Base-by-base conservation (phyloP, 2,329 filamentous ascomycete species). In the Huntiella bhutanensis region DNA sequence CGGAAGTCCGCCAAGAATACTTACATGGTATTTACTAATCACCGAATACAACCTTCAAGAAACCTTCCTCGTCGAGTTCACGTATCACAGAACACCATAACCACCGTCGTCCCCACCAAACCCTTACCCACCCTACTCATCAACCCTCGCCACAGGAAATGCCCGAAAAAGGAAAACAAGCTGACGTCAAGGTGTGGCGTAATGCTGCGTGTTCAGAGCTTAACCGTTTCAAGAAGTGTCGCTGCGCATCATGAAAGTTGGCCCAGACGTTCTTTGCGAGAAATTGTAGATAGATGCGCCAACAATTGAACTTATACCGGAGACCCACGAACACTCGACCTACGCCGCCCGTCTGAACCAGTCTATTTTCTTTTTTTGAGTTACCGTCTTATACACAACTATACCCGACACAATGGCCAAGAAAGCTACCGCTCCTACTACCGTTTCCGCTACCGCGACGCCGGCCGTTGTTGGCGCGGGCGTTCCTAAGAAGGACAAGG, bases 401-500 rank as follows among this genome's bases (percentile, higher is more conserved):
- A 55, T 11, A 41, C 16, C 12, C 28, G 36, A n/a, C 17, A 50
- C 38, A 41, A 50, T 50, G 49, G 45, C 49, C 15, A 50, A 48
- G 39, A 50, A 48, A 32, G 46, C 50, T 37, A 41, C 43, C 16
- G 40, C 53, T 12, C 42, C 56, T 33, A 45, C 51, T 43, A 57
- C 57, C 35, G 53, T 50, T 39, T 38, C 50, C 42, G 37, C 53
- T 33, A 33, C 49, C 16, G 43, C 51, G 33, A 42, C 51, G 43
- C 51, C 47, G 46, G 46, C 49, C 19, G 41, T 19, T 19, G 37
- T 12, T 10, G 13, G 54, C 40, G 38, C 54, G 17, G 46, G 53
- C 32, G 51, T 53, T 42, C 50, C 53, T 43, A 15, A 17, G 12
- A 5, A 51, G 32, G 47, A 50, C 38, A 60, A 56, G 50, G 32